Percentiles rank a stretch among this genome's conserved stretches.
Conservation (phyloP, 1,284 basidiomycete species). For the Trichosporon asahii region DNA sequence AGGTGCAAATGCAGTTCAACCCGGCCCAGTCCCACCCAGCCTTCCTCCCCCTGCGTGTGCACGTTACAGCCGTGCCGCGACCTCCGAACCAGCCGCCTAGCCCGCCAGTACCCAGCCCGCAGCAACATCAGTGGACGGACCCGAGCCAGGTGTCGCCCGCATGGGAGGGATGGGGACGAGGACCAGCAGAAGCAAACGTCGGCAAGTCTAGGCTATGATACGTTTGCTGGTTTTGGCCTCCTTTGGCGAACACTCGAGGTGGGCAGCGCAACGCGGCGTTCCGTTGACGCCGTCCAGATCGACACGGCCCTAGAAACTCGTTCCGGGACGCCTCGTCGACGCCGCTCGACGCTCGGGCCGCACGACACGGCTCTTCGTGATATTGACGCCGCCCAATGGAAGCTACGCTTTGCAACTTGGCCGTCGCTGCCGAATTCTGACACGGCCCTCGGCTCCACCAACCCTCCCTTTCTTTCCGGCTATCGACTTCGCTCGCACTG, state of each 20-base stretch:
- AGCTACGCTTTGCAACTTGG: not conserved
- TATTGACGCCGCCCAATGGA: not conserved
- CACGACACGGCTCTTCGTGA: not conserved
- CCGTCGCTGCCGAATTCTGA: not conserved
- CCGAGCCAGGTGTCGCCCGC: conserved; percentile 23
- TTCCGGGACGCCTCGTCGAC: not conserved
- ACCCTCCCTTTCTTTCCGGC: too few relatives aligned
- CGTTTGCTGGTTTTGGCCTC: not conserved
- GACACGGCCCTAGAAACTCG: not conserved
- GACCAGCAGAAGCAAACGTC: conserved; percentile 12
- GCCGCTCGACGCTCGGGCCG: not conserved
- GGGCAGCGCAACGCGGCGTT: not conserved
- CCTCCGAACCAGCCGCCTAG: not conserved
- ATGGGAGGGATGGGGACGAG: conserved; percentile 24
- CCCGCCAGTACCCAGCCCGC: conserved; percentile 9
- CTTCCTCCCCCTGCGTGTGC: conserved; percentile 23
- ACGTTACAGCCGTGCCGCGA: conserved; percentile 11
- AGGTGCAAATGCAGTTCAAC: conserved; percentile 12
- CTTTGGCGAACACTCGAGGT: not conserved
- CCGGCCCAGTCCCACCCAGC: conserved; percentile 18
- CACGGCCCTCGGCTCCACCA: not conserved
- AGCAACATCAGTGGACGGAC: conserved; percentile 14
- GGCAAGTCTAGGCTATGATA: conserved; percentile 18
- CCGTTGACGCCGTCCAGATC: not conserved
- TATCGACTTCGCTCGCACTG: not conserved